Base-by-base conservation (phyloP, 495 filamentous ascomycete species). In the Penicillium psychrofluorescens region DNA sequence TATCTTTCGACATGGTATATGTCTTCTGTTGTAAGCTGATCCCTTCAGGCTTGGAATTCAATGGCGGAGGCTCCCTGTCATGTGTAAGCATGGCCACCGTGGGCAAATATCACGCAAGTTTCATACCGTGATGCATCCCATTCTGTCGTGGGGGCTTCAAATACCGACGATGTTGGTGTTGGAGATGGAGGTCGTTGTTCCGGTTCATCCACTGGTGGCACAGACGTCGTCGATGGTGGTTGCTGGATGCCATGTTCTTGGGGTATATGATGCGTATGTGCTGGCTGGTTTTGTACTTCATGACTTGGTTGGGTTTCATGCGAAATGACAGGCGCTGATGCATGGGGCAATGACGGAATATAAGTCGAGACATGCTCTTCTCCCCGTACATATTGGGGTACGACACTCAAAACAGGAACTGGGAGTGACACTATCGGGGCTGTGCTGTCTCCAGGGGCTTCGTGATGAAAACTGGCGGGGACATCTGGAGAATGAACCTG, bases 1-100 rank as follows among this genome's bases (percentile, higher is more conserved):
- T 66, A 57, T 86, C 81, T 33, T 72, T 72, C 30, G 82, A 91
- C 83, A 92, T 94, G 11, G 71, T 70, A 61, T 95, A 95, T 29
- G 76, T 76, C 45, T 77, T 77, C 12, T 70, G 66, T 29, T 86
- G 83, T 56, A 95, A 79, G 51, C 89, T 84, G 30, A 74, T 61
- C 15, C 85, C 90, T 72, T 95, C 90, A 0, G 89, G 88, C 46
- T 68, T 78, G 1, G 89, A 83, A 46, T 87, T 73, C 14, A 67
- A 15, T 0, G 90, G 88, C 35, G 90, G 90, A 31, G 87, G 75
- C 38, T 81, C 75, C 56, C 88, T 95, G 48, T 41, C 10, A 32
- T 31, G 11, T 34, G 50, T 67, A 37, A 68, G 58, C 48, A 53
- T 14, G 8, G 27, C 13, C 29, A 34, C 13, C 9, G 37, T 15